Percentiles rank a stretch among this genome's conserved stretches.
These are phyloP conservation scores for Glaciozyma martinii DNA, from an alignment of 768 basidiomycete genomes.

Conservation along the genomic window DNA sequence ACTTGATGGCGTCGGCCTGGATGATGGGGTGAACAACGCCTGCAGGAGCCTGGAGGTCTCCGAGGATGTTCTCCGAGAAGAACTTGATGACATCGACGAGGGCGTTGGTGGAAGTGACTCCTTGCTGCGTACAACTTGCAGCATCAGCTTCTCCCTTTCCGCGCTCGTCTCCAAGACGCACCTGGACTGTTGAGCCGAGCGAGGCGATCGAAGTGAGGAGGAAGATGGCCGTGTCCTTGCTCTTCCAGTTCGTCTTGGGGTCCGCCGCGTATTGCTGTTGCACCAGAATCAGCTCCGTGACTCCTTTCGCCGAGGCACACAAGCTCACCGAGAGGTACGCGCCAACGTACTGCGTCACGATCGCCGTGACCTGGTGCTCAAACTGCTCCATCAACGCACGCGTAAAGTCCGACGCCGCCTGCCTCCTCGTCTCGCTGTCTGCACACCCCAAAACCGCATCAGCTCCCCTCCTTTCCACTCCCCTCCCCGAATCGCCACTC, in stretches of 20 bases:
- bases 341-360: constrained; percentile 75
- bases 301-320: too few species aligned
- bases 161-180: constrained; percentile 38
- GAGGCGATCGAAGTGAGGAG: constrained; percentile 88
- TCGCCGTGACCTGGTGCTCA: constrained; percentile 76
- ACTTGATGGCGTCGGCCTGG: constrained; percentile 92
- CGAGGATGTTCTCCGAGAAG: constrained; percentile 82
- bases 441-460: constrained; percentile 29
- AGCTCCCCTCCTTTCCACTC: background rate
- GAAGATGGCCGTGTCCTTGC: constrained; percentile 89
- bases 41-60: constrained; percentile 65
- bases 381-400: constrained; percentile 73
- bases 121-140: constrained; percentile 50
- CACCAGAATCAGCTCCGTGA: background rate
- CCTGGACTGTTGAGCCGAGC: constrained; percentile 74
- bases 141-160: background rate
- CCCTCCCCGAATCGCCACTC: constrained; percentile 38
- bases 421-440: constrained; percentile 75
- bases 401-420: constrained; percentile 91
- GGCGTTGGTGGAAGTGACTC: constrained; percentile 85
- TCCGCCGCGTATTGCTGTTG: constrained; percentile 42
- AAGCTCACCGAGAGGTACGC: constrained; percentile 50
- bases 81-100: constrained; percentile 90
- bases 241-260: constrained; percentile 63
- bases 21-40: constrained; percentile 68